Percentiles rank a stretch among this genome's conserved stretches.
Conservation (phyloP, 2,329 filamentous ascomycete genomes). For the Trichoderma semiorbis region DNA sequence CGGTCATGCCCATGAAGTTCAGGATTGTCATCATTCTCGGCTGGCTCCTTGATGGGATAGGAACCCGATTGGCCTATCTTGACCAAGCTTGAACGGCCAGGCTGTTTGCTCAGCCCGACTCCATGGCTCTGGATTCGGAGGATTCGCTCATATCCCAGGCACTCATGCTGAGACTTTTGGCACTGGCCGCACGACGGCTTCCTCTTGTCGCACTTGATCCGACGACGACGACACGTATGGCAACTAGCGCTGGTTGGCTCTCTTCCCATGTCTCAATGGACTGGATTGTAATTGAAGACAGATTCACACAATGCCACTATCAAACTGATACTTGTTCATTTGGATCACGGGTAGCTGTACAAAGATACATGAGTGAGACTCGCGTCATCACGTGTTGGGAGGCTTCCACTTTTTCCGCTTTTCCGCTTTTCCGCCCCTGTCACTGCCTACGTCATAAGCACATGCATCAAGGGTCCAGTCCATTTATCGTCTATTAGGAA, state of each 20-base stretch:
- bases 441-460: neutral
- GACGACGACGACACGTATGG: neutral
- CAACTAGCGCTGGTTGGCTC: neutral
- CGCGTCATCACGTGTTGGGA: neutral
- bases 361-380: neutral
- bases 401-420: neutral
- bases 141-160: neutral
- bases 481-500: neutral
- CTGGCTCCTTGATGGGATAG: neutral
- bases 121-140: neutral
- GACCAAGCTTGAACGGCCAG: neutral
- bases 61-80: neutral
- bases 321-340: neutral
- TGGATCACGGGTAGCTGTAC: neutral
- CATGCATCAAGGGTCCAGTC: neutral
- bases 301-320: neutral
- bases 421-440: neutral
- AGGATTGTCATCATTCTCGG: rapidly evolving
- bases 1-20: neutral
- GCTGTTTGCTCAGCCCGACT: neutral
- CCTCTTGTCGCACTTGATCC: neutral
- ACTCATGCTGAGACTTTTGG: neutral
- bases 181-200: neutral
- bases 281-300: neutral
- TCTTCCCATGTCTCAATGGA: neutral